A percentile compares a stretch with the other conserved stretches of the same genome.
Conservation (phyloP, 495 filamentous ascomycete species). For the Aspergillus kassunensis region DNA sequence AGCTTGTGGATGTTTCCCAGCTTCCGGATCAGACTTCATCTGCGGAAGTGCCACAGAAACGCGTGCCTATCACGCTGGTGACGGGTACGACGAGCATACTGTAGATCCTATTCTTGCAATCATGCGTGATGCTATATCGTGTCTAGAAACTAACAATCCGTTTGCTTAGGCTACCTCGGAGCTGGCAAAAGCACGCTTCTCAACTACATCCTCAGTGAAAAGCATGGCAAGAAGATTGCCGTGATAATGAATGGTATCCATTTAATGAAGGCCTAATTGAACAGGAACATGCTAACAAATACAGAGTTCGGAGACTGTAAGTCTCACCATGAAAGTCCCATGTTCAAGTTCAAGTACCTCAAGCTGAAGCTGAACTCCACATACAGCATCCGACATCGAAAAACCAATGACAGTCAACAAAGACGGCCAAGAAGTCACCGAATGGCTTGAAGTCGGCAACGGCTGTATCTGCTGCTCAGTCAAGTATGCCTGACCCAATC, state of each 20-base stretch:
- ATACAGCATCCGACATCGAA: constrained; percentile 87
- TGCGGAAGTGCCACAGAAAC: constrained; percentile 35
- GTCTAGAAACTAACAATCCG: neutral
- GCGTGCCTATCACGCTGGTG: constrained; percentile 93
- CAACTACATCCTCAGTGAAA: constrained; percentile 90
- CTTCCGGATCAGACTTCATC: constrained; percentile 29
- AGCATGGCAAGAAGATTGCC: constrained; percentile 95
- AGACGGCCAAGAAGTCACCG: constrained; percentile 78
- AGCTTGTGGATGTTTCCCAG: constrained; percentile 57
- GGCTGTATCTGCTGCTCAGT: constrained; percentile 98
- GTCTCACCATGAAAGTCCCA: too few relatives aligned
- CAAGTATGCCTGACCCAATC: constrained; percentile 54
- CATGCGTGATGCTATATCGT: neutral
- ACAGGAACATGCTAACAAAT: neutral
- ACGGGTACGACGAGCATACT: constrained; percentile 56
- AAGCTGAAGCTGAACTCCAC: neutral
- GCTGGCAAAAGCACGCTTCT: constrained; percentile 93
- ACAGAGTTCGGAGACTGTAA: constrained; percentile 92
- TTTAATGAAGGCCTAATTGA: neutral
- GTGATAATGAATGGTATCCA: constrained; percentile 86
- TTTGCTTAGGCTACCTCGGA: constrained; percentile 68
- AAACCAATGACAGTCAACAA: constrained; percentile 86
- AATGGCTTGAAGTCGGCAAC: constrained; percentile 95
- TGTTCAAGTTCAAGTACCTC: too few relatives aligned
- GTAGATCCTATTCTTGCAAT: neutral